Evolutionary conservation across 1,284 basidiomycete genomes (phyloP).

Genomic region (Ceratobasidium sp.): DNA sequence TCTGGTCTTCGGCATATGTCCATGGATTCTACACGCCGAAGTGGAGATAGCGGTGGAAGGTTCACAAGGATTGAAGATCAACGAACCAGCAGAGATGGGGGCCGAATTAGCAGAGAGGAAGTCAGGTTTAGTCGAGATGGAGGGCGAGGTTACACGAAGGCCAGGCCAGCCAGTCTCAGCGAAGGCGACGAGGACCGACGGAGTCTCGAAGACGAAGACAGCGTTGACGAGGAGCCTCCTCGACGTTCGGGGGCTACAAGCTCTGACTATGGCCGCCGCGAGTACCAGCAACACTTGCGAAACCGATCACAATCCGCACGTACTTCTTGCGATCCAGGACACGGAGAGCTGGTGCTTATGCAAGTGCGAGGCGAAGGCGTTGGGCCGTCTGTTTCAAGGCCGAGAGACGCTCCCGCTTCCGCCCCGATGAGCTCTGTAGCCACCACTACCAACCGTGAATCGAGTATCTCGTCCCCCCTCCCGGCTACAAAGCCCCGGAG

Average conservation of each 20-base stretch:
- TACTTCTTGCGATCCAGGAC: constrained; percentile 18
- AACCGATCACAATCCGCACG: constrained; percentile 33
- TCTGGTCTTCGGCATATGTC: constrained; percentile 22
- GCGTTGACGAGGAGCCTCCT: constrained; percentile 3
- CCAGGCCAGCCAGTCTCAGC: constrained; percentile 20
- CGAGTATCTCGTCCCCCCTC: not conserved
- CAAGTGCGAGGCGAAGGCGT: not conserved
- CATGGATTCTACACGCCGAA: constrained; percentile 29
- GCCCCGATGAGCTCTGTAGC: constrained; percentile 1
- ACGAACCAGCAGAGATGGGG: constrained; percentile 14
- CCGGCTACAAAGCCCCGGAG: not conserved
- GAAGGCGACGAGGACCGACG: constrained; percentile 32
- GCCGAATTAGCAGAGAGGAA: not conserved
- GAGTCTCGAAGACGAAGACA: not conserved
- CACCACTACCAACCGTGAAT: not conserved
- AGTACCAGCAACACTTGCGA: constrained; percentile 7
- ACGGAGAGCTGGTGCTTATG: not conserved
- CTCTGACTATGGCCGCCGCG: not conserved
- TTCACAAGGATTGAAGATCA: constrained; percentile 22
- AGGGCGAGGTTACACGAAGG: no score
- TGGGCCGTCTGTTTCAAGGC: not conserved
- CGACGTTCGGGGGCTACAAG: constrained; percentile 13
- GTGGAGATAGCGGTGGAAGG: constrained; percentile 2
- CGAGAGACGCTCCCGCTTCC: not conserved
- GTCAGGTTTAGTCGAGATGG: constrained; percentile 25